Percentiles rank a stretch among this genome's conserved stretches.
These are phyloP conservation scores for Diphasiastrum complanatum DNA, from an alignment of 83 land plant species.

Conservation along the genomic window DNA sequence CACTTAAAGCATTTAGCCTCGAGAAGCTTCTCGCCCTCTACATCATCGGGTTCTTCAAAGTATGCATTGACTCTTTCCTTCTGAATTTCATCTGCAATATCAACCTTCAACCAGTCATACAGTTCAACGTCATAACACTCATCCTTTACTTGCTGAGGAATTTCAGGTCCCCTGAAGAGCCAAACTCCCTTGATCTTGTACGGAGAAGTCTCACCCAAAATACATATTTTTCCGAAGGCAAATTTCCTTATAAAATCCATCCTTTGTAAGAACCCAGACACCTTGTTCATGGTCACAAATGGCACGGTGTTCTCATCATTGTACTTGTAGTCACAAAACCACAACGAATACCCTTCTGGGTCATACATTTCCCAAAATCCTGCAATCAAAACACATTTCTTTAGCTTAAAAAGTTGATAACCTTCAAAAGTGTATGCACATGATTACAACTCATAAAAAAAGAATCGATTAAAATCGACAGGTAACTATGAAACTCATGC, in stretches of 20 bases:
- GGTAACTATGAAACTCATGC: no score
- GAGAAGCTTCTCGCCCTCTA: conserved; percentile 73
- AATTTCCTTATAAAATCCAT: neutral
- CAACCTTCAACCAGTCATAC: conserved; percentile 88
- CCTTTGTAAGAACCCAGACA: no score
- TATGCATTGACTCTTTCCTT: conserved; percentile 78
- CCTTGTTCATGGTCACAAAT: no score
- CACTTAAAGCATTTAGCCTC: conserved; percentile 97
- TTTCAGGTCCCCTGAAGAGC: conserved; percentile 50
- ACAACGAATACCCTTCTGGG: conserved; percentile 11
- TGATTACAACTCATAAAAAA: no score
- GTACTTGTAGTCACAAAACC: conserved; percentile 19
- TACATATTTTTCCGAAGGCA: conserved; percentile 10
- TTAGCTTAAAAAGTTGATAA: no score
- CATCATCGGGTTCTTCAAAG: conserved; percentile 86
- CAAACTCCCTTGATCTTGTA: conserved; percentile 11
- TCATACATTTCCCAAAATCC: conserved; percentile 20
- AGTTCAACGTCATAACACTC: conserved; percentile 90
- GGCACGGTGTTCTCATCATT: no score
- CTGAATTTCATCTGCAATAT: conserved; percentile 68
- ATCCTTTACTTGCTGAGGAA: conserved; percentile 74
- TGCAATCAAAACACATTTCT: neutral
- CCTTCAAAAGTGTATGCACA: no score
- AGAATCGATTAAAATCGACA: no score
- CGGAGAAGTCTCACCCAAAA: conserved; percentile 2